These are phyloP conservation scores for Colletotrichum camelliae DNA, from an alignment of 2,329 filamentous ascomycete species.

Conservation along the genomic window DNA sequence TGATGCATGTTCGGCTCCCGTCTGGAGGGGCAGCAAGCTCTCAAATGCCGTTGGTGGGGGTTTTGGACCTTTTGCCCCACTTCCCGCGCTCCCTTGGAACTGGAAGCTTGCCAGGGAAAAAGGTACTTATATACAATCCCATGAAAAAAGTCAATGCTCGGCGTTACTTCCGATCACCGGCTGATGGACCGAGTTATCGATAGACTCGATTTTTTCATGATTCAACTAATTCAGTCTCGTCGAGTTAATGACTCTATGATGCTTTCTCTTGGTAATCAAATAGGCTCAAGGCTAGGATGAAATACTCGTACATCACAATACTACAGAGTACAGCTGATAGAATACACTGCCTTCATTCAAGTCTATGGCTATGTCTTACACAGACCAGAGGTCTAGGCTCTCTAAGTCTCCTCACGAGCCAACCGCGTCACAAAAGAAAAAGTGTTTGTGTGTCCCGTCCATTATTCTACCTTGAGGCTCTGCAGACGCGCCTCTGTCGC, in stretches of 20 bases:
- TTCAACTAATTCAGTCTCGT: not conserved
- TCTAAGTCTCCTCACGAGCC: constrained; percentile 27
- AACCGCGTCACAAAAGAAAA: constrained; percentile 41
- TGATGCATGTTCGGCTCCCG: constrained; percentile 18
- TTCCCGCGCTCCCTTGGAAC: not conserved
- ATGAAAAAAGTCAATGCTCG: not conserved
- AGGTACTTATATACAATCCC: not conserved
- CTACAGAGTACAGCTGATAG: not conserved
- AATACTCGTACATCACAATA: not conserved
- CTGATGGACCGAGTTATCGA: not conserved
- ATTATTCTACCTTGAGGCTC: constrained; percentile 82
- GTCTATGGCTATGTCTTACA: constrained; percentile 41
- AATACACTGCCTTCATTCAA: constrained; percentile 24
- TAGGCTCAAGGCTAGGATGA: not conserved
- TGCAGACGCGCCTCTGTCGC: constrained; percentile 88
- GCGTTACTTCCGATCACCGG: not conserved
- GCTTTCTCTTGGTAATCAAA: not conserved
- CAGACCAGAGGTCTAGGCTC: constrained; percentile 30
- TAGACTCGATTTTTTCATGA: not conserved
- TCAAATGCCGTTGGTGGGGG: not conserved
- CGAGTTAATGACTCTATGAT: not conserved
- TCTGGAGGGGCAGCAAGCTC: not conserved
- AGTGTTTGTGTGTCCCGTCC: constrained; percentile 8
- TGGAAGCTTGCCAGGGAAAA: not conserved
- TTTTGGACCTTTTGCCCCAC: not conserved